A percentile compares a stretch with the other conserved stretches of the same genome.
Evolutionary conservation across 2,329 filamentous ascomycete genomes (phyloP).

Genomic region (Pezicula carpinea): DNA sequence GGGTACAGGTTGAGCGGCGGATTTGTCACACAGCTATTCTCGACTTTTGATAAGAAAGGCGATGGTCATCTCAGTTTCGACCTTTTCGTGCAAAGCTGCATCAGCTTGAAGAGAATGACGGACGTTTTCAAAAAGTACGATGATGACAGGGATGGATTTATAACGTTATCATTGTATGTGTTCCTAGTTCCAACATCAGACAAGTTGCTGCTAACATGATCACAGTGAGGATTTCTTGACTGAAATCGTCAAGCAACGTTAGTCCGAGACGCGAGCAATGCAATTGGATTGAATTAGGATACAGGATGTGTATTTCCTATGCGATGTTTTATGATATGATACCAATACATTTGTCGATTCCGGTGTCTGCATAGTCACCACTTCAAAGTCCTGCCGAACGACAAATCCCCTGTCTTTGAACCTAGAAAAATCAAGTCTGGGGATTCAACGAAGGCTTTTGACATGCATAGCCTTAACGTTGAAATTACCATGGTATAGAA

Average conservation of each 20-base stretch:
- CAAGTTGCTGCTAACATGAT: constrained; percentile 2
- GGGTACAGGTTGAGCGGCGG: constrained; percentile 82
- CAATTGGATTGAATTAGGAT: not conserved
- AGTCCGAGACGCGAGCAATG: not conserved
- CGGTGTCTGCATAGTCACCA: not conserved
- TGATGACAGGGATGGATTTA: constrained; percentile 91
- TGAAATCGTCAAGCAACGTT: constrained; percentile 25
- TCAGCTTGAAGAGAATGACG: constrained; percentile 95
- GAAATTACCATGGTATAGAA: too few relatives aligned
- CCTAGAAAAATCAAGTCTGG: too few relatives aligned
- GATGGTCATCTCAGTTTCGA: constrained; percentile 82
- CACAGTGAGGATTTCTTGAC: constrained; percentile 27
- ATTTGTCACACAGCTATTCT: constrained; percentile 82
- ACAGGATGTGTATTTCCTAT: not conserved
- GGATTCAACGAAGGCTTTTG: too few relatives aligned
- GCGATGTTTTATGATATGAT: not conserved
- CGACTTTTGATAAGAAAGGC: constrained; percentile 76
- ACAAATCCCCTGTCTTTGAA: too few relatives aligned
- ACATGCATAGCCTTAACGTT: too few relatives aligned
- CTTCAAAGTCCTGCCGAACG: too few relatives aligned
- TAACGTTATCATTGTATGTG: constrained; percentile 65
- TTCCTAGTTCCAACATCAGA: not conserved
- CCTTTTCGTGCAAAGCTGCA: constrained; percentile 95
- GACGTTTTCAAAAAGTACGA: constrained; percentile 99
- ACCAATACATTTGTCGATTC: not conserved